phyloP scores from a whole-genome alignment of 2,329 filamentous ascomycete species.

The Parastagonospora avenae region DNA sequence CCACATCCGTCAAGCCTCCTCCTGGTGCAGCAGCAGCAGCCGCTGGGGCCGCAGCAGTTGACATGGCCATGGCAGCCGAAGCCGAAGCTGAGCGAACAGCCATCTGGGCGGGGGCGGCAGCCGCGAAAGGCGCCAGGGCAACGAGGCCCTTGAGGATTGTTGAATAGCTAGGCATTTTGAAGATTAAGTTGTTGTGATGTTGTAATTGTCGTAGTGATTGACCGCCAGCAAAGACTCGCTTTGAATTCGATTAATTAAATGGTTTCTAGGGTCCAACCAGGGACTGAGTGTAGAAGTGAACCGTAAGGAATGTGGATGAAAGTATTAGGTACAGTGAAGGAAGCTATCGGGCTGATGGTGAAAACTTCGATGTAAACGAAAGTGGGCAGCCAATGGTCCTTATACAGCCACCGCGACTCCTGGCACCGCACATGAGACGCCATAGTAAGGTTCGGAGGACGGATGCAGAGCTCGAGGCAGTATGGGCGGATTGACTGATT shows the following conservation, averaged over 20 bases:
- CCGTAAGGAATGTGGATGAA: constrained; percentile 41
- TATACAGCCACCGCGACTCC: constrained; percentile 42
- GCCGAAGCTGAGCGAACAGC: constrained; percentile 33
- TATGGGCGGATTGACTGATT: constrained; percentile 35
- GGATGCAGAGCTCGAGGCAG: constrained; percentile 39
- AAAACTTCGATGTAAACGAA: constrained; percentile 45
- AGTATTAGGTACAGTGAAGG: constrained; percentile 45
- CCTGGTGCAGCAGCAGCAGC: constrained; percentile 27
- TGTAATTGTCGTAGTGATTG: constrained; percentile 28
- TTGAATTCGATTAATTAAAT: constrained; percentile 45
- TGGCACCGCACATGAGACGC: constrained; percentile 43
- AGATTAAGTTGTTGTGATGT: constrained; percentile 37
- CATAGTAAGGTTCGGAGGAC: constrained; percentile 45
- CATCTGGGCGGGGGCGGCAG: constrained; percentile 37
- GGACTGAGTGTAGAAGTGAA: constrained; percentile 44
- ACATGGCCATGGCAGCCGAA: constrained; percentile 15
- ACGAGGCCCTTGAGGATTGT: constrained; percentile 42
- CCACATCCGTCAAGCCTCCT: constrained; percentile 53
- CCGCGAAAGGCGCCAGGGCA: constrained; percentile 42
- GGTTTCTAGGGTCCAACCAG: constrained; percentile 47
- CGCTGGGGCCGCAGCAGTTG: constrained; percentile 15
- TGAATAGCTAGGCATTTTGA: constrained; percentile 46
- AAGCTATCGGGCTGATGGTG: constrained; percentile 43
- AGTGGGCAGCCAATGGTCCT: constrained; percentile 45
- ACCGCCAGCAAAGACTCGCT: constrained; percentile 47